A percentile compares a stretch with the other conserved stretches of the same genome.
Evolutionary conservation across 2,329 filamentous ascomycete genomes (phyloP).

Genomic region (Trichoderma sp.): DNA sequence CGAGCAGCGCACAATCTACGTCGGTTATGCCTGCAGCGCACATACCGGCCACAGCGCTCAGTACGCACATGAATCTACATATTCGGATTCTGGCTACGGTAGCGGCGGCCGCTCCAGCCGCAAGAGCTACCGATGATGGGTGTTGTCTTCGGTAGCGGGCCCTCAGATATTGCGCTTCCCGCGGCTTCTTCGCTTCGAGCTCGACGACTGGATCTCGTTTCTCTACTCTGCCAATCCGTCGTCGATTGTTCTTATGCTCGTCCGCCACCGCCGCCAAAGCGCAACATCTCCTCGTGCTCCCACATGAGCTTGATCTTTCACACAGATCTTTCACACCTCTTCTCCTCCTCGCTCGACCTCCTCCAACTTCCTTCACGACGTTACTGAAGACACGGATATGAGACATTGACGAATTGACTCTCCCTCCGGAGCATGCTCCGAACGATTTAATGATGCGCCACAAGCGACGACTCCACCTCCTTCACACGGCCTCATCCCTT

Average conservation of each 20-base stretch:
- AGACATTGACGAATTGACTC: constrained; percentile 30
- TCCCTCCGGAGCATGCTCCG: constrained; percentile 4
- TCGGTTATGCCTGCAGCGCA: constrained; percentile 72
- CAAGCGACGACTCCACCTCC: constrained; percentile 8
- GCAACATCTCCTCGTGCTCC: constrained; percentile 39
- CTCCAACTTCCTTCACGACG: constrained; percentile 29
- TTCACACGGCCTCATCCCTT: constrained; percentile 5
- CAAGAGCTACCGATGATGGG: constrained; percentile 54
- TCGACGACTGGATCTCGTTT: constrained; percentile 50
- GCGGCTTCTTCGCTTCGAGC: constrained; percentile 46
- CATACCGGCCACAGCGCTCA: constrained; percentile 42
- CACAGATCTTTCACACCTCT: not conserved
- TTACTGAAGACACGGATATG: constrained; percentile 37
- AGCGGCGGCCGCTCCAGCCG: constrained; percentile 51
- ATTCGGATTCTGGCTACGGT: constrained; percentile 59
- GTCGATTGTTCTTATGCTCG: constrained; percentile 52
- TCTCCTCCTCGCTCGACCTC: constrained; percentile 13
- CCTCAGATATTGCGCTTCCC: constrained; percentile 45
- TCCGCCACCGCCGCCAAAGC: constrained; percentile 46
- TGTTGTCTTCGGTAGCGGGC: constrained; percentile 54
- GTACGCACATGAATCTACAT: constrained; percentile 44
- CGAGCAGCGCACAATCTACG: constrained; percentile 74
- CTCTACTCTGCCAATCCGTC: constrained; percentile 53
- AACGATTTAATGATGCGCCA: constrained; percentile 21
- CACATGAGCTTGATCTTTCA: constrained; percentile 6